Evolutionary conservation across 495 filamentous ascomycete species (phyloP).

Genomic region (Neurospora terricola): DNA sequence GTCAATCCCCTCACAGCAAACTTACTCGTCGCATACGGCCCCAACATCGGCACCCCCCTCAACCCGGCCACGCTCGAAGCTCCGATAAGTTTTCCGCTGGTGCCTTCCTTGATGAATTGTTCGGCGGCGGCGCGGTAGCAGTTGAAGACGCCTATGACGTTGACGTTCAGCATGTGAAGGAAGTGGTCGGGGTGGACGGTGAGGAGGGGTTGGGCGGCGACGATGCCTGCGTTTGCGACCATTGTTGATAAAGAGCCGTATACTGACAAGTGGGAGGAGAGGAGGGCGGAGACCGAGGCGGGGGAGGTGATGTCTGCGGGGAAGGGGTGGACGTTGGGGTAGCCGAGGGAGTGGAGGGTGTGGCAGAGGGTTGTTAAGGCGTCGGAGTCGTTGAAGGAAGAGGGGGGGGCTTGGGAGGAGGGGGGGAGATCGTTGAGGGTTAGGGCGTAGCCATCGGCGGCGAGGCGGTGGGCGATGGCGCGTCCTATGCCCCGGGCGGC

Average conservation of each 20-base stretch:
- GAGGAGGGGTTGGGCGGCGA: constrained; percentile 41
- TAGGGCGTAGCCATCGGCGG: constrained; percentile 49
- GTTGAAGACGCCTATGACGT: constrained; percentile 49
- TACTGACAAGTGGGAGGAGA: constrained; percentile 32
- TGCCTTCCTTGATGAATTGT: constrained; percentile 43
- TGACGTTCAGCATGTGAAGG: constrained; percentile 40
- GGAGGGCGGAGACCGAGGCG: constrained; percentile 37
- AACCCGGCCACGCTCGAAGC: constrained; percentile 47
- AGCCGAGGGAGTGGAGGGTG: constrained; percentile 29
- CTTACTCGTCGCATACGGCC: constrained; percentile 49
- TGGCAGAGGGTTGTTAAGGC: not conserved
- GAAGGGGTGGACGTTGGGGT: constrained; percentile 31
- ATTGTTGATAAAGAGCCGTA: constrained; percentile 49
- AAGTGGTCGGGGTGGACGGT: constrained; percentile 44
- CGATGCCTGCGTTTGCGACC: constrained; percentile 54
- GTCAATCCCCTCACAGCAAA: constrained; percentile 51
- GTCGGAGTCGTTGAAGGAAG: not conserved
- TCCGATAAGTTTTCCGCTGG: constrained; percentile 43
- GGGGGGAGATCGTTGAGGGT: constrained; percentile 46
- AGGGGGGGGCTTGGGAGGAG: not conserved
- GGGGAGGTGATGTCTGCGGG: constrained; percentile 47
- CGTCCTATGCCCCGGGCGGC: constrained; percentile 49
- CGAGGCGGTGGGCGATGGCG: constrained; percentile 50
- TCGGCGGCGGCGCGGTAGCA: constrained; percentile 44
- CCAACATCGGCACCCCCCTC: constrained; percentile 40